Conservation (phyloP, 225 moss, liverwort and hornwort genomes). For the Marchantia paleacea region DNA sequence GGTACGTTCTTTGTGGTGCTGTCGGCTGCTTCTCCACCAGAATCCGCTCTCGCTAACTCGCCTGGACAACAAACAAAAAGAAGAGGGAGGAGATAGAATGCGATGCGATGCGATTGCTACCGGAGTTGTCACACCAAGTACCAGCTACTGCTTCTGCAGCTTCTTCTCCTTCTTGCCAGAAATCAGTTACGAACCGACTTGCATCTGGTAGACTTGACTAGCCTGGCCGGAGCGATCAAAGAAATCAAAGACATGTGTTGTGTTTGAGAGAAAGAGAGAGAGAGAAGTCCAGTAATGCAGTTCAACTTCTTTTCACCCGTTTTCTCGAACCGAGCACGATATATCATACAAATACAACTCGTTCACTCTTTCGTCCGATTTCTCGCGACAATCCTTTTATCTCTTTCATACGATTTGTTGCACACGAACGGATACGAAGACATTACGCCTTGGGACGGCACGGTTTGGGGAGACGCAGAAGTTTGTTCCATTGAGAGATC, state of each 20-base stretch:
- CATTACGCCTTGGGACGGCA: too few relatives aligned
- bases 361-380: too few relatives aligned
- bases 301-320: too few relatives aligned
- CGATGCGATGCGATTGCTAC: neutral
- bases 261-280: neutral
- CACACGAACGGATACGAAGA: too few relatives aligned
- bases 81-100: neutral
- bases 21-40: slow-evolving; percentile 2
- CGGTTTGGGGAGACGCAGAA: too few relatives aligned
- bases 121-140: neutral
- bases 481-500: too few relatives aligned
- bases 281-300: too few relatives aligned
- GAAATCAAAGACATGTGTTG: neutral
- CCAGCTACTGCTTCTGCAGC: neutral
- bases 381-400: too few relatives aligned
- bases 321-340: too few relatives aligned
- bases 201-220: neutral
- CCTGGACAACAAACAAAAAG: neutral
- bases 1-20: neutral
- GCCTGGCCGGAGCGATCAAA: neutral
- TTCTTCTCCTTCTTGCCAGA: neutral
- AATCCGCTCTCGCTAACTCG: neutral
- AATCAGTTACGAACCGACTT: slow-evolving; percentile 16
- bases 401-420: too few relatives aligned
- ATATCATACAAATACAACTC: too few relatives aligned